Conservation (phyloP, 176 grass and related monocot species). For the Musa acuminata region DNA sequence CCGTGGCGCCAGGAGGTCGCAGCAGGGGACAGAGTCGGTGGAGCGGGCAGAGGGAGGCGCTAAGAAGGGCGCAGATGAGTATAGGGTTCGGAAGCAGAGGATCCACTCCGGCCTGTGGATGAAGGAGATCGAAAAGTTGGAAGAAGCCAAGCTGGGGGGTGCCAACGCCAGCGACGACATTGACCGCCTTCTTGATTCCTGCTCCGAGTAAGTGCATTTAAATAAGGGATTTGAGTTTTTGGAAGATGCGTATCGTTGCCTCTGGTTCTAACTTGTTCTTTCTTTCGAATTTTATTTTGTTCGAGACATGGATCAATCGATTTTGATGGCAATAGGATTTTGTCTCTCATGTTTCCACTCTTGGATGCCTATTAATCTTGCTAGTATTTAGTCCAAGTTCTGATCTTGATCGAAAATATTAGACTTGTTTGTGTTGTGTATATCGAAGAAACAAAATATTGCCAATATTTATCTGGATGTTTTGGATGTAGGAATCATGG, state of each 20-base stretch:
- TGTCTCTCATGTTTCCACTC: not conserved
- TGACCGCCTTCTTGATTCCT: conserved; percentile 80
- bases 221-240: not conserved
- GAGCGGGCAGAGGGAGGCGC: conserved; percentile 20
- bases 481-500: not conserved
- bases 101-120: conserved; percentile 82
- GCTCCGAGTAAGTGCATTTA: conserved; percentile 48
- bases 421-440: not conserved
- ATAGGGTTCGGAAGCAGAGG: conserved; percentile 81
- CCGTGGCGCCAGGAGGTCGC: conserved; percentile 32
- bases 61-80: conserved; percentile 59
- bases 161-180: conserved; percentile 51
- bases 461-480: not conserved
- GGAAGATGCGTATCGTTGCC: not conserved
- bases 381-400: not conserved
- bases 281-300: not conserved
- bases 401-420: not conserved
- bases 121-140: conserved; percentile 91
- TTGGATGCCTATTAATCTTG: not conserved
- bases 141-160: conserved; percentile 68
- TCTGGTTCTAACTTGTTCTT: not conserved
- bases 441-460: not conserved
- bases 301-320: not conserved
- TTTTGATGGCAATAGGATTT: not conserved
- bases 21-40: conserved; percentile 15